phyloP scores from a whole-genome alignment of 345 rosid genomes.

The Salix suchowensis region DNA sequence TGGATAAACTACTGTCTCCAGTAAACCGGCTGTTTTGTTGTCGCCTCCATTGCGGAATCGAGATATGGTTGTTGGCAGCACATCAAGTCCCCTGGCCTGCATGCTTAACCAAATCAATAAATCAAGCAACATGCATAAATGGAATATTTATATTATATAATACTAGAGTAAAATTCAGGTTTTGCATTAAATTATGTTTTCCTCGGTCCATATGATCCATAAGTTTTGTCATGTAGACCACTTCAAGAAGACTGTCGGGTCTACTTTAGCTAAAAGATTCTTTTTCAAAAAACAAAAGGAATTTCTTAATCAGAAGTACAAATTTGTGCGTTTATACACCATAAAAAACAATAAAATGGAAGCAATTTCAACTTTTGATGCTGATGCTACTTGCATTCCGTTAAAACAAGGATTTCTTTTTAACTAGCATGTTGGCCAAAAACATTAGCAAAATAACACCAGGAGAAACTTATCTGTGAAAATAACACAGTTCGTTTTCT shows the following conservation, averaged over 20 bases:
- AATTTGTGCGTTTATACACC: not conserved
- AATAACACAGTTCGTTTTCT: no score
- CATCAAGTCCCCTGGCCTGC: conserved; percentile 95
- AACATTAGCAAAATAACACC: no score
- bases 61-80: conserved; percentile 76
- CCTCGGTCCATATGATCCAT: not conserved
- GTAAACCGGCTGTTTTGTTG: conserved; percentile 59
- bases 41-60: conserved; percentile 85
- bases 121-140: not conserved
- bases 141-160: not conserved
- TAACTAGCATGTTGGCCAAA: no score
- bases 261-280: not conserved
- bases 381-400: no score
- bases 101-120: not conserved
- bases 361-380: not conserved
- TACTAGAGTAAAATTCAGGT: not conserved
- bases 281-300: no score
- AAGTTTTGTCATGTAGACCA: not conserved
- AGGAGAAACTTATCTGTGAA: no score
- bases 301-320: not conserved
- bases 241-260: not conserved
- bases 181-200: not conserved
- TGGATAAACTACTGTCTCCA: conserved; percentile 72
- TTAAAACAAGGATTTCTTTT: no score
- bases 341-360: not conserved